Conservation (phyloP, 441 rosid genomes). For the Populus hybrid region DNA sequence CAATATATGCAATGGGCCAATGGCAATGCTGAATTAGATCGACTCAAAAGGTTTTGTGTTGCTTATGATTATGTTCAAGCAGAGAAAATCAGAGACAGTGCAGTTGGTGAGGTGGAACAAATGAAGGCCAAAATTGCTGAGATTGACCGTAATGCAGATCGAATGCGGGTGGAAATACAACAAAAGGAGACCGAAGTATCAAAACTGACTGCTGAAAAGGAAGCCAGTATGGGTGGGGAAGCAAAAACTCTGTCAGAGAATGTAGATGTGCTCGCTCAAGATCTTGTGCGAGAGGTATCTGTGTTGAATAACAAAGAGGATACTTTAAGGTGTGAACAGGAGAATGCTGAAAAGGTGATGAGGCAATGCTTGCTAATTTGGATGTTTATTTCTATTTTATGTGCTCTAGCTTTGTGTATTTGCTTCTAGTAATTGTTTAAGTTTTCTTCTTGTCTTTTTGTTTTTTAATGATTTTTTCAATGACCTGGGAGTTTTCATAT, state of each 20-base stretch:
- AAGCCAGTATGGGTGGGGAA: conserved; percentile 93
- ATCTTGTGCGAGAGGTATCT: conserved; percentile 70
- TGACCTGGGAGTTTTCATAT: background rate
- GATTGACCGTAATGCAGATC: conserved; percentile 53
- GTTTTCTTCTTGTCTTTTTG: background rate
- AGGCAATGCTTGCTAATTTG: background rate
- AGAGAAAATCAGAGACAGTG: conserved; percentile 67
- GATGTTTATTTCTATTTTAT: conserved; percentile 8
- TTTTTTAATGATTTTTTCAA: conserved; percentile 4
- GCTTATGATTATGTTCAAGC: conserved; percentile 91
- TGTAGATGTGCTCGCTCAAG: conserved; percentile 73
- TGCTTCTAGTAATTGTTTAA: background rate
- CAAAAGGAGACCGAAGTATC: conserved; percentile 64
- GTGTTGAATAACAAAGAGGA: conserved; percentile 76
- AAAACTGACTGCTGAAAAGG: conserved; percentile 70
- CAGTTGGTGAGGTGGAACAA: conserved; percentile 61
- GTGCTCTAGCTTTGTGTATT: conserved; percentile 6
- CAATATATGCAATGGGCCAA: conserved; percentile 99
- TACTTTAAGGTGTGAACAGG: conserved; percentile 63
- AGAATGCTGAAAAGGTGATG: conserved; percentile 74
- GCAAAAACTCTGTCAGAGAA: conserved; percentile 66
- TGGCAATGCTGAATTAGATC: conserved; percentile 80
- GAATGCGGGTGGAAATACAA: conserved; percentile 41
- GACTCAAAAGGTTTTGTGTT: conserved; percentile 83
- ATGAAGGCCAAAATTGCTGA: conserved; percentile 50